These are phyloP conservation scores for Chaetomium cochliodes DNA, from an alignment of 495 filamentous ascomycete species.

Conservation along the genomic window DNA sequence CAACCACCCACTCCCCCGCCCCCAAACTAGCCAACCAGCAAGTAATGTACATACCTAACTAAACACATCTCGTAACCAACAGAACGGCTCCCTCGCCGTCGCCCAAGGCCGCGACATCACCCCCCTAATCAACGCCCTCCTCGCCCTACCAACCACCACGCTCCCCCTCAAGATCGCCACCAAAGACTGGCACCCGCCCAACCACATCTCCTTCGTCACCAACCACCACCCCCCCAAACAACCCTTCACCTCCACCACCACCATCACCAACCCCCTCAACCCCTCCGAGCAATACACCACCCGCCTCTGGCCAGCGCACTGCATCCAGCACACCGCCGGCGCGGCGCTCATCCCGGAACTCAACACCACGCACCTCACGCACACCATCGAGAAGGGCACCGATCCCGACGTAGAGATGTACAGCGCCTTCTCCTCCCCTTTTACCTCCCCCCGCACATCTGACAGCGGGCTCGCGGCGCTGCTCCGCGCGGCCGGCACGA, in stretches of 20 bases:
- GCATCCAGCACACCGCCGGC: constrained; percentile 71
- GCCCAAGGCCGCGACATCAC: constrained; percentile 65
- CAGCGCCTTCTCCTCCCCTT: constrained; percentile 77
- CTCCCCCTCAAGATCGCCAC: constrained; percentile 77
- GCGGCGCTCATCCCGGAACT: constrained; percentile 76
- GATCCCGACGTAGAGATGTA: constrained; percentile 83
- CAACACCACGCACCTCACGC: constrained; percentile 56
- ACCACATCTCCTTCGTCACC: constrained; percentile 86
- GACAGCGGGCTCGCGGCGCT: constrained; percentile 58
- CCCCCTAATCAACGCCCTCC: constrained; percentile 70
- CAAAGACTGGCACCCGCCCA: constrained; percentile 80
- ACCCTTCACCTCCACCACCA: constrained; percentile 63
- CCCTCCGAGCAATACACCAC: constrained; percentile 61
- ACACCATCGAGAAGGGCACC: constrained; percentile 73
- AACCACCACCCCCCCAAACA: constrained; percentile 64
- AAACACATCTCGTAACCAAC: constrained; percentile 33
- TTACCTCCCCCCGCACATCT: constrained; percentile 50
- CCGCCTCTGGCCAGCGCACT: constrained; percentile 86
- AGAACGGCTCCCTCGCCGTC: constrained; percentile 85
- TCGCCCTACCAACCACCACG: constrained; percentile 55
- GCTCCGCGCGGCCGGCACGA: constrained; percentile 59
- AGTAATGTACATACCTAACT: neutral
- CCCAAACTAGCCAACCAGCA: neutral
- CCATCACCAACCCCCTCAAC: constrained; percentile 67
- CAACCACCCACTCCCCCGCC: neutral